Conservation (phyloP, 768 basidiomycete genomes). For the Collybia mongolica region DNA sequence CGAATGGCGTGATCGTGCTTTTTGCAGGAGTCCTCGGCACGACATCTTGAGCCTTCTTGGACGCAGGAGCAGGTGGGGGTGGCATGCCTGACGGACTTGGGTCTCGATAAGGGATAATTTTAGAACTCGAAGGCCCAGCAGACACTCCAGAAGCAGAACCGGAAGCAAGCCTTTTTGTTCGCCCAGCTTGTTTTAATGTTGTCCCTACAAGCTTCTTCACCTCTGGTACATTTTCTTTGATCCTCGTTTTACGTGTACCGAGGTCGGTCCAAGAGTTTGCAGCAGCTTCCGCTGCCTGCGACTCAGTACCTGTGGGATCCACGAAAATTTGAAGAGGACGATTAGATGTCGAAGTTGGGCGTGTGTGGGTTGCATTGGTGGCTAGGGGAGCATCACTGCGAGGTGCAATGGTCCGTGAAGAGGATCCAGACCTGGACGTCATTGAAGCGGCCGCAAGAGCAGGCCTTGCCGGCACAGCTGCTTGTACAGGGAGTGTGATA, state of each 20-base stretch:
- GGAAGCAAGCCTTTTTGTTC: slow-evolving; percentile 50
- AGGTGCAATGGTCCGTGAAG: slow-evolving; percentile 26
- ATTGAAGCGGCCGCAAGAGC: slow-evolving; percentile 41
- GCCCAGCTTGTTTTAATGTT: slow-evolving; percentile 62
- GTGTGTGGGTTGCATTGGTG: slow-evolving; percentile 19
- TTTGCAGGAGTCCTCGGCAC: slow-evolving; percentile 30
- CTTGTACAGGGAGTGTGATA: slow-evolving; percentile 31
- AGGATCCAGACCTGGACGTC: slow-evolving; percentile 33
- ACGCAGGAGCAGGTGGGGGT: slow-evolving; percentile 34
- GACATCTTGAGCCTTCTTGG: slow-evolving; percentile 23
- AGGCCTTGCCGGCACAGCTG: slow-evolving; percentile 28
- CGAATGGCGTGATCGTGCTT: slow-evolving; percentile 34
- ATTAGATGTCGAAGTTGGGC: slow-evolving; percentile 40
- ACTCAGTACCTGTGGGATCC: slow-evolving; percentile 59
- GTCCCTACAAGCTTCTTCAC: slow-evolving; percentile 67
- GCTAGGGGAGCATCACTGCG: slow-evolving; percentile 13
- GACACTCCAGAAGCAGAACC: slow-evolving; percentile 25
- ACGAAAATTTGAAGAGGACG: slow-evolving; percentile 67
- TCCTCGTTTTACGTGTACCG: slow-evolving; percentile 72
- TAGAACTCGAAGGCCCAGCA: slow-evolving; percentile 39
- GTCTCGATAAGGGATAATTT: slow-evolving; percentile 67
- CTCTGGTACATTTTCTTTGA: slow-evolving; percentile 78
- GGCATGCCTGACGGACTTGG: slow-evolving; percentile 48
- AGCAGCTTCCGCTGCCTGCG: slow-evolving; percentile 39
- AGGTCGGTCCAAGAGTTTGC: slow-evolving; percentile 65